Conservation (phyloP, 192 early-diverging fungal species). For the Gryganskiella cystojenkinii region DNA sequence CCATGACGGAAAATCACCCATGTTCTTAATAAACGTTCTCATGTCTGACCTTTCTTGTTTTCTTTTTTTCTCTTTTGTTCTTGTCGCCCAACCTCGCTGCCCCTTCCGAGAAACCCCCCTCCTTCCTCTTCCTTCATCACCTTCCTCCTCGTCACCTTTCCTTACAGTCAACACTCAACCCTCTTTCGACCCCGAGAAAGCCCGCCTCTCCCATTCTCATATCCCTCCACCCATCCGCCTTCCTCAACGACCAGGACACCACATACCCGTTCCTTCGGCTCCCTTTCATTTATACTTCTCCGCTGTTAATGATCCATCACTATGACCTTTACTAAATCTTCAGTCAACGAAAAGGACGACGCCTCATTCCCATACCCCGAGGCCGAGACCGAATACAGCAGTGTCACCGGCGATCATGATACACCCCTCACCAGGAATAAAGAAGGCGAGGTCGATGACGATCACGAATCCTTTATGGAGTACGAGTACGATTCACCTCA, state of each 20-base stretch:
- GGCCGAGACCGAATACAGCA: constrained; percentile 31
- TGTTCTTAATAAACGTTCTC: too few relatives aligned
- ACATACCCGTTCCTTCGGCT: not conserved
- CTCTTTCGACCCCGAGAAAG: not conserved
- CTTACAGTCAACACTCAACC: not conserved
- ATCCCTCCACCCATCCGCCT: not conserved
- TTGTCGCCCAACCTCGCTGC: not conserved
- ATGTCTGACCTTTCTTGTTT: not conserved
- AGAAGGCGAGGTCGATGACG: not conserved
- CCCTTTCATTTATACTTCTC: not conserved
- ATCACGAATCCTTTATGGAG: constrained; percentile 22
- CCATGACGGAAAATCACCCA: too few relatives aligned
- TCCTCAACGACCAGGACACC: not conserved
- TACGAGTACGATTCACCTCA: constrained; percentile 25
- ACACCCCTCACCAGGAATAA: not conserved
- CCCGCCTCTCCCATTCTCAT: not conserved
- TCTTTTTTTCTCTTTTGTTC: not conserved
- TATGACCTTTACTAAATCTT: constrained; percentile 19
- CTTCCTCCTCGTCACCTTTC: not conserved
- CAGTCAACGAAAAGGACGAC: constrained; percentile 20
- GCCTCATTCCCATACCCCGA: constrained; percentile 11
- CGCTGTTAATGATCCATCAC: constrained; percentile 24
- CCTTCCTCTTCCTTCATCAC: not conserved
- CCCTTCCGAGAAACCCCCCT: not conserved
- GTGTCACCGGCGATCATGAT: constrained; percentile 11